Evolutionary conservation across 2,329 filamentous ascomycete genomes (phyloP).

Genomic region (Fusarium nisikadoi): DNA sequence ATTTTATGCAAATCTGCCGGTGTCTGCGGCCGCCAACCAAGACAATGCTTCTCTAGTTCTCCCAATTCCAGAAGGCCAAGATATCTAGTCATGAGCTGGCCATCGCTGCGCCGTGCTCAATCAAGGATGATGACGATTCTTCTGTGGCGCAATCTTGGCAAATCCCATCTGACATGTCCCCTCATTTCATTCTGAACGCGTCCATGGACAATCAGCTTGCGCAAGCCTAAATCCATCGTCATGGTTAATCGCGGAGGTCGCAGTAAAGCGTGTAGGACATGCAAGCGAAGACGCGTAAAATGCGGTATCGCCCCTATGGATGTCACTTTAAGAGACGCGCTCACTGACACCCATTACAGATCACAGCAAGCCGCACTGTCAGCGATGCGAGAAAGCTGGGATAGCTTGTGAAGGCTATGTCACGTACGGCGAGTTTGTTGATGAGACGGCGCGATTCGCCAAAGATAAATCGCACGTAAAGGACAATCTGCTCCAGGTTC

Average conservation of each 20-base stretch:
- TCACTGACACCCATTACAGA: background rate
- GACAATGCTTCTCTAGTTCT: background rate
- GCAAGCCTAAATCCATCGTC: background rate
- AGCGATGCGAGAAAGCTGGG: constrained; percentile 8
- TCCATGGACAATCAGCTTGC: background rate
- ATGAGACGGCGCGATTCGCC: constrained; percentile 1
- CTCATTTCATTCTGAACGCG: background rate
- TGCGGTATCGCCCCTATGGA: background rate
- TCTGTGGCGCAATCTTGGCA: constrained; percentile 26
- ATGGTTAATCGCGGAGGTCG: constrained; percentile 27
- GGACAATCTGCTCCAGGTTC: background rate
- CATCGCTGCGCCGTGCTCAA: background rate
- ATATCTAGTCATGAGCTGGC: too few relatives aligned
- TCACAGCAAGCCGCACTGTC: constrained; percentile 12
- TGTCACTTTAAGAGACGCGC: too few relatives aligned
- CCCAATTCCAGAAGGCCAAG: background rate
- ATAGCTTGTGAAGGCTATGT: constrained; percentile 14
- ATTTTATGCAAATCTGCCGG: background rate
- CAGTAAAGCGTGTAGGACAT: constrained; percentile 23
- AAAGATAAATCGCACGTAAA: background rate
- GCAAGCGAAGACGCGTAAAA: constrained; percentile 27
- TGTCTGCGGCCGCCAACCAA: background rate
- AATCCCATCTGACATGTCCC: constrained; percentile 5
- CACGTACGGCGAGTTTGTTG: constrained; percentile 1
- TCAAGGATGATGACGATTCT: constrained; percentile 8